Evolutionary conservation across 1,284 basidiomycete genomes (phyloP), one percentile per base, ranked within the genome.

Genomic region (Malassezia sp.): DNA sequence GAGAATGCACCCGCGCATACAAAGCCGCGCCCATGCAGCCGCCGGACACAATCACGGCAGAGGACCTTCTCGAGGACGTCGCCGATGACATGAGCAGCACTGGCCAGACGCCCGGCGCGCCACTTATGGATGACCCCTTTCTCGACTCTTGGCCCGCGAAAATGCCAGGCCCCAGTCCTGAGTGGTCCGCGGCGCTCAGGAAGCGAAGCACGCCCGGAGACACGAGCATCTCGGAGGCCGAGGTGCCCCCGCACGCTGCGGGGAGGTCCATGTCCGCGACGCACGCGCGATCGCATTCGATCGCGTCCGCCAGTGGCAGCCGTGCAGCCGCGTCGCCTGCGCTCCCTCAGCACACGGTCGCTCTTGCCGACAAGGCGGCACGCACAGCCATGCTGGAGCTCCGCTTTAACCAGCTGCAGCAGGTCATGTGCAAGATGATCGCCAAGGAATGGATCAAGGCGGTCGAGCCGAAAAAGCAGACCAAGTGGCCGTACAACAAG

Each of bases 401-500:
- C 56, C 63, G 66, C 41, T 63, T 67, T 60, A 36, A 63, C 57
- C 67, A 72, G 17, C 64, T 77, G 12, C 74, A 74, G 53, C 75
- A 76, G 60, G 71, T 67, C 29, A 73, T 73, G 7, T 75, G 74
- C 67, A 77, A 76, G 56, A 71, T 74, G 41, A 71, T 78, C 26
- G 74, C 74, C 52, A 76, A 76, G 60, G 73, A 63, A 11, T 67
- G 63, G 64, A 65, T 67, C 49, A 67, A 67, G 42, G 59, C 76
- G 38, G 73, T 77, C 53, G 76, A 78, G 60, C 76, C 76, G 12
- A 74, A 75, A 60, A 77, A 77, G 62, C 74, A 76, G 62, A 74
- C 73, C 33, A 74, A 56, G 0, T 64, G 63, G 55, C 76, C 75
- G 3, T 77, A 78, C 69, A 75, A 75, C 63, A 72, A 73, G 47